phyloP scores from a whole-genome alignment of 2,329 filamentous ascomycete genomes.

The Trichoderma gracile region DNA sequence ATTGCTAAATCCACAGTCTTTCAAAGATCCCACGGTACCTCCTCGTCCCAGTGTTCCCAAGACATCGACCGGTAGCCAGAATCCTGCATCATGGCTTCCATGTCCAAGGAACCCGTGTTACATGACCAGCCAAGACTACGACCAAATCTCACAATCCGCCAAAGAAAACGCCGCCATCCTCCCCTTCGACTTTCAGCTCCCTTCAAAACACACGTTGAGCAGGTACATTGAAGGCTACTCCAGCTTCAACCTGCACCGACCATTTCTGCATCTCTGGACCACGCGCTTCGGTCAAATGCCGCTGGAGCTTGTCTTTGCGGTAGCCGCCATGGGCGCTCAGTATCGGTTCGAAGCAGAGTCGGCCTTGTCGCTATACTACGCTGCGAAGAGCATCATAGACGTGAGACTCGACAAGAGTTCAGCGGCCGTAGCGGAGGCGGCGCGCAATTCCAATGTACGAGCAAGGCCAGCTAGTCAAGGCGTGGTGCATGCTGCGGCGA shows the following conservation, averaged over 20 bases:
- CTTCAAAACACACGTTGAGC: conserved; percentile 15
- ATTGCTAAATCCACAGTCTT: background rate
- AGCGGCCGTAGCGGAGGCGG: conserved; percentile 10
- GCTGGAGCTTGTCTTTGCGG: conserved; percentile 10
- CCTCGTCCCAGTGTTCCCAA: background rate
- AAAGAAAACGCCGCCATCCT: background rate
- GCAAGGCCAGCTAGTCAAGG: background rate
- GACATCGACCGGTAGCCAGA: background rate
- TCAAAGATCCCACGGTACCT: background rate
- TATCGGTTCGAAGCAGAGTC: conserved; percentile 18
- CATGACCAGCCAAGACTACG: conserved; percentile 12
- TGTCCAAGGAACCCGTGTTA: conserved; percentile 15
- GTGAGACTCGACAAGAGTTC: background rate
- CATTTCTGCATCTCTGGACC: conserved; percentile 9
- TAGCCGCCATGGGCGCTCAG: conserved; percentile 15
- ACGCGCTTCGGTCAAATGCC: conserved; percentile 1
- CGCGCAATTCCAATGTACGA: background rate
- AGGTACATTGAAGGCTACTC: conserved; percentile 13
- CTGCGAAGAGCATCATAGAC: conserved; percentile 14
- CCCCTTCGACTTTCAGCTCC: conserved; percentile 1
- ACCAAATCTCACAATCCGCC: background rate
- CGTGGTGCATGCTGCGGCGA: background rate
- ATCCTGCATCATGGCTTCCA: background rate
- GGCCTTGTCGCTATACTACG: conserved; percentile 10
- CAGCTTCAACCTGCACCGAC: conserved; percentile 7